Base-by-base conservation (phyloP, 2,329 filamentous ascomycete species). In the Cytospora leucostoma region DNA sequence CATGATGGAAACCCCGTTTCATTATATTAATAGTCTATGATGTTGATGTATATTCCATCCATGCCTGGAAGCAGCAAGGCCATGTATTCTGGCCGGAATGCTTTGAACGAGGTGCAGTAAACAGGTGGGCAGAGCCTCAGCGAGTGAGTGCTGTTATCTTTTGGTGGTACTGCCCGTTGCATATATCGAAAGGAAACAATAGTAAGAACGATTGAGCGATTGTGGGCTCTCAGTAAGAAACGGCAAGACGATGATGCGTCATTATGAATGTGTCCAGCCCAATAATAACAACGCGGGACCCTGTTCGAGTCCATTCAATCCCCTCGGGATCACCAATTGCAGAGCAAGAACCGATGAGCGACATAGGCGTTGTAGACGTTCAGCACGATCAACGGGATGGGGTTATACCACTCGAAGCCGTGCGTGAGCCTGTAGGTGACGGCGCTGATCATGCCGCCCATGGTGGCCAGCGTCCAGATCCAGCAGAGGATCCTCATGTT, bases 401-500 rank as follows among this genome's bases (percentile, higher is more conserved):
- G 73, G 52, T 79, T 72, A 55, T 77, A 78, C 77, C 76, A 78
- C 4, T 70, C 67, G 57, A 78, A 71, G 0, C 74, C 74, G 1
- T 68, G 70, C 8, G 74, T 54, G 7, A 77, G 49, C 27, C 75
- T 68, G 63, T 75, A 78, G 0, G 70, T 71, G 7, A 75, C 73
- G 4, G 74, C 76, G 21, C 72, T 69, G 50, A 75, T 66, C 65
- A 78, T 71, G 15, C 71, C 72, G 2, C 73, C 74, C 10, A 74
- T 66, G n/a, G 72, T 70, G 7, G 68, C 52, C 4, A 75, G 65
- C 11, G 70, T 75, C 77, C 77, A 79, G 34, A 72, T 51, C 69
- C 74, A 75, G 61, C 74, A 75, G 6, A 78, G 69, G 12, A 77
- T 68, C 11, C 77, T 71, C 77, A 79, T 78, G 65, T 78, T 78